Base-by-base conservation (phyloP, 352 stramenopile genomes). In the Phytophthora pinifolia region DNA sequence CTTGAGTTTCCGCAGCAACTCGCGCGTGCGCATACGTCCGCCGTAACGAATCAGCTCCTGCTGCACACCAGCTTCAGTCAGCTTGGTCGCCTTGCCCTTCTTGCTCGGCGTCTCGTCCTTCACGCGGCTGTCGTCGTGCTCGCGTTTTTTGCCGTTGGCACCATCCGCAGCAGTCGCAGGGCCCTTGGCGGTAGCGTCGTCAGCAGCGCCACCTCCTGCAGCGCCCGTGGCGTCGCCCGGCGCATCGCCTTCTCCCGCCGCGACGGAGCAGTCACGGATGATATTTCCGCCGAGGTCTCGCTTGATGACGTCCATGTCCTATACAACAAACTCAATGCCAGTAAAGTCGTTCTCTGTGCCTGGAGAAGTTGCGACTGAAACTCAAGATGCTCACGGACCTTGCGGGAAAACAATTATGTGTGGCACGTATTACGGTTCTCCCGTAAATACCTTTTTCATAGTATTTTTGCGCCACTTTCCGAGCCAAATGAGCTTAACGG, bases 231-330 rank as follows among this genome's bases (percentile, higher is more conserved):
- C 60, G 3, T 73, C 65, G 6, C 56, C 53, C 25, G 50, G 44
- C n/a, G 51, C 54, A 47, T n/a, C 38, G 18, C 10, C 46, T 5
- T 60, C 65, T 42, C 42, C 55, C 5, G 27, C 2, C 25, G 43
- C 63, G 25, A 74, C 66, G n/a, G 62, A 76, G 9, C 77, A 73
- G 29, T 84, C 79, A 8, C 74, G 72, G 33, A 92, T 92, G 50
- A 92, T 89, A 52, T 92, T 92, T 32, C 79, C 82, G 42, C 82
- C 82, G 14, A 92, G 48, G 60, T 92, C 82, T 20, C 79, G 82
- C 46, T 79, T 80, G 55, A 92, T 83, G 34, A 84, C 86, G 52
- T 89, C 79, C 82, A 92, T 90, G 43, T 92, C 82, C 50, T 89
- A n/a, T n/a, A n/a, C n/a, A n/a, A n/a, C n/a, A n/a, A n/a, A n/a